phyloP scores from a whole-genome alignment of 345 rosid genomes.

The Populus euphratica region DNA sequence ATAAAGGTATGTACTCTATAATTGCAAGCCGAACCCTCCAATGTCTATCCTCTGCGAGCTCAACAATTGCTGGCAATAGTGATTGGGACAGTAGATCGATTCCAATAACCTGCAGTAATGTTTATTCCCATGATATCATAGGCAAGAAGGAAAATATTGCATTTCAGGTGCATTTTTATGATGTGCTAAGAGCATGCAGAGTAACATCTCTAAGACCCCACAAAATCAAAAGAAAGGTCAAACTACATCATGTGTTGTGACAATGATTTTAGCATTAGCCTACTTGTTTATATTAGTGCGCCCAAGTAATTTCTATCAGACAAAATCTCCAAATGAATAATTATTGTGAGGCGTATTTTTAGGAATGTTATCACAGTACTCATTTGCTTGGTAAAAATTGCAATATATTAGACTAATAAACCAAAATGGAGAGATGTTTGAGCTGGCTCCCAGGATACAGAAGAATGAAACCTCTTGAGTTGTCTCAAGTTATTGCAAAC shows the following conservation, averaged over 20 bases:
- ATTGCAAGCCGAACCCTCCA: conserved; percentile 97
- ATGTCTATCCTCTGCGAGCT: conserved; percentile 97
- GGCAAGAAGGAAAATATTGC: not conserved
- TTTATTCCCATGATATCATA: not conserved
- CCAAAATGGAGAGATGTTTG: not conserved
- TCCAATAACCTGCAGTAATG: conserved; percentile 74
- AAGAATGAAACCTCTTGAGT: not conserved
- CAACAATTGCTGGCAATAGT: conserved; percentile 90
- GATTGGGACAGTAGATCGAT: conserved; percentile 94
- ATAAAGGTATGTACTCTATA: conserved; percentile 87
- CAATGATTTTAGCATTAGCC: not conserved
- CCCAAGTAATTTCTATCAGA: not conserved
- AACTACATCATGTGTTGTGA: not conserved
- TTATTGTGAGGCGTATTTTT: not conserved
- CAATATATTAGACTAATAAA: not conserved
- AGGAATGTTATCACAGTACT: not conserved
- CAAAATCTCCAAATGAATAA: not conserved
- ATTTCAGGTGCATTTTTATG: not conserved
- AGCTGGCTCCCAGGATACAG: not conserved
- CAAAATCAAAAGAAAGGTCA: not conserved
- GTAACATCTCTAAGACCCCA: not conserved
- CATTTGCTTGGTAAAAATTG: not conserved
- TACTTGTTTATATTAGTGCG: not conserved
- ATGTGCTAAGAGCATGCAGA: not conserved
- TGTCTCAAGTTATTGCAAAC: conserved; percentile 34